Evolutionary conservation across 2,329 filamentous ascomycete genomes (phyloP), one percentile per base, ranked within the genome.

Genomic region (Pseudogymnoascus sp.): DNA sequence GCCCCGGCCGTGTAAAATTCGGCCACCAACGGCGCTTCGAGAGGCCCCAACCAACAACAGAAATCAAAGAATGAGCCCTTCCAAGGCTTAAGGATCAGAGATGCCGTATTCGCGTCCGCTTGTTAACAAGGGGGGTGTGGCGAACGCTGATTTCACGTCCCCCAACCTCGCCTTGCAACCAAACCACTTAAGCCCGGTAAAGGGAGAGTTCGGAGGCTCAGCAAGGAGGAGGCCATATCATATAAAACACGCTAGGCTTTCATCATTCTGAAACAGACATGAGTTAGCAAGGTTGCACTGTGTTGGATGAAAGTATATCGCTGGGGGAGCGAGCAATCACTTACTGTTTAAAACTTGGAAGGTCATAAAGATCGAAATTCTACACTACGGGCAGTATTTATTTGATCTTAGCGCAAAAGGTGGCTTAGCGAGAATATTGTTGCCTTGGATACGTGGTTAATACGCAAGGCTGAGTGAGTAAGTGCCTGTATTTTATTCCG

Each of bases 341-440:
- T 84, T 82, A 97, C 92, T 91, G 85, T 88, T 87, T 89, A 95
- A 96, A 95, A 97, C 92, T 90, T 91, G 92, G 92, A 97, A 96
- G 91, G 92, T 31, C 28, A 91, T 93, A 84, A 86, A 88, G 83
- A 86, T 82, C 82, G 77, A 80, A 78, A 77, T 66, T 67, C 60
- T 28, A 60, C 18, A 18, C 33, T 4, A 16, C 59, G 59, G 18
- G 35, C 18, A 33, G 23, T 38, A 60, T 60, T 42, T 62, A 60
- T 53, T 37, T 31, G 50, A 65, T 63, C 5, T 56, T 56, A 56
- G 50, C 50, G 50, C 28, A 18, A 56, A 56, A 33, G 50, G 2
- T 12, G 8, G n/a, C 2, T 56, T 56, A 56, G 50, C 50, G 50
- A 56, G 50, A 11, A 33, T 33, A 33, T 56, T 56, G 28, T 12